Evolutionary conservation across 176 grass and related monocot genomes (phyloP).

Genomic region (Ananas comosus): DNA sequence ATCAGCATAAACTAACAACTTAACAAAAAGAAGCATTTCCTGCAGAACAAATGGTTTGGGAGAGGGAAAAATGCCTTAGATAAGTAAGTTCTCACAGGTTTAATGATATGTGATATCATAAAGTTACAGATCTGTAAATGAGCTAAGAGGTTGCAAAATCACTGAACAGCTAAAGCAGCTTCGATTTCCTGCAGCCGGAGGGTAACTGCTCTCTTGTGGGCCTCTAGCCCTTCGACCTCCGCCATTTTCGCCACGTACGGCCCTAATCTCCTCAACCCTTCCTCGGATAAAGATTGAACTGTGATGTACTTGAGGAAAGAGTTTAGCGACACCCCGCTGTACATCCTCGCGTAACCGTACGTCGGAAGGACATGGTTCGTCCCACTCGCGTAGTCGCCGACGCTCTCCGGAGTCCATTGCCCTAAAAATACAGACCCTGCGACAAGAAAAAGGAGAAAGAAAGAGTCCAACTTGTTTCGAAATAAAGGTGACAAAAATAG

Average conservation of each 20-base stretch:
- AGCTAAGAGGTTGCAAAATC: neutral
- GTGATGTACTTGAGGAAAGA: constrained; percentile 97
- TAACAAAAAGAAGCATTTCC: no score
- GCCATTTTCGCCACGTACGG: constrained; percentile 79
- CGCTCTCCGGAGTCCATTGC: constrained; percentile 81
- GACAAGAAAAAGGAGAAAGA: neutral
- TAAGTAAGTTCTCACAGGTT: neutral
- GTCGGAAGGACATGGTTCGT: constrained; percentile 94
- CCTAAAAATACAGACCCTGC: constrained; percentile 90
- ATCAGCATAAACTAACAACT: no score
- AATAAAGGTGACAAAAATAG: neutral
- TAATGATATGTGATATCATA: neutral
- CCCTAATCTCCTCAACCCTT: constrained; percentile 65
- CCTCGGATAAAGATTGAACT: constrained; percentile 76
- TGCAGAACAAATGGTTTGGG: no score
- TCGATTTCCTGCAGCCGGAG: constrained; percentile 69
- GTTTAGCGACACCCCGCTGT: constrained; percentile 78
- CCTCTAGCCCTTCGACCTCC: constrained; percentile 84
- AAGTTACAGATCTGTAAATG: constrained; percentile 1
- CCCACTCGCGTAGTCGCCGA: constrained; percentile 81
- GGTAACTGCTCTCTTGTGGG: constrained; percentile 89
- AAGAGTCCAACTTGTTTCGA: neutral
- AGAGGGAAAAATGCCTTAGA: neutral
- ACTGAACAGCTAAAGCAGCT: constrained; percentile 39
- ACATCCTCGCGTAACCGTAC: constrained; percentile 92